Conservation (phyloP, 208 protist species). For the Acanthamoeba lugdunensis region DNA sequence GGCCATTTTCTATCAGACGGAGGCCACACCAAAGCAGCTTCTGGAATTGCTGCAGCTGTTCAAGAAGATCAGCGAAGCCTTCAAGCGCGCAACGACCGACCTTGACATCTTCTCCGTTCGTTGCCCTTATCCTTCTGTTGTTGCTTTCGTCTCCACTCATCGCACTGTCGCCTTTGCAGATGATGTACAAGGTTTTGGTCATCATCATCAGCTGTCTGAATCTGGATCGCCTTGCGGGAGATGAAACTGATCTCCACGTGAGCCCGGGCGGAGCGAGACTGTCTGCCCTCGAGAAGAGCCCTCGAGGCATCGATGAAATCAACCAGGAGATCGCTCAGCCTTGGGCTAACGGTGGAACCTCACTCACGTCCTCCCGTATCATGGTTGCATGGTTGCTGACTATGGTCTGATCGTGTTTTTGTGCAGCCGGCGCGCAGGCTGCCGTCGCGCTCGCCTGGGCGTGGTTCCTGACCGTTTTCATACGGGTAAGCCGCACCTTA, state of each 20-base stretch:
- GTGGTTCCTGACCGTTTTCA: background rate
- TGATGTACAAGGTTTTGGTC: constrained; percentile 36
- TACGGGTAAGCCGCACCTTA: background rate
- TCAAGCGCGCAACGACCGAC: constrained; percentile 1
- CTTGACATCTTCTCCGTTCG: constrained; percentile 1
- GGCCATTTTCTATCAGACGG: constrained; percentile 34
- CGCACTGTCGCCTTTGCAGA: background rate
- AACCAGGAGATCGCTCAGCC: constrained; percentile 35
- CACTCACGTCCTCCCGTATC: background rate
- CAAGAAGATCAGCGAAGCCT: constrained; percentile 6
- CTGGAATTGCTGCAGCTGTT: constrained; percentile 35
- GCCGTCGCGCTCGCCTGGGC: constrained; percentile 42
- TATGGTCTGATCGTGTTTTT: background rate
- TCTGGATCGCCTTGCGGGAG: background rate
- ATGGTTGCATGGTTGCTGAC: background rate
- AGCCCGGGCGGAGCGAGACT: background rate
- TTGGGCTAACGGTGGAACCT: background rate
- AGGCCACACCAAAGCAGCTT: background rate
- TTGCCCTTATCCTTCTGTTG: background rate
- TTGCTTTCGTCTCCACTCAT: background rate
- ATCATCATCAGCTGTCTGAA: constrained; percentile 33
- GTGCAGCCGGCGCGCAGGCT: constrained; percentile 24
- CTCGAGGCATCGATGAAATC: constrained; percentile 38
- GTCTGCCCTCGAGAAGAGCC: background rate
- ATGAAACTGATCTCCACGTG: background rate